Evolutionary conservation across 2,329 filamentous ascomycete species (phyloP).

Genomic region (Cercospora citrullina): DNA sequence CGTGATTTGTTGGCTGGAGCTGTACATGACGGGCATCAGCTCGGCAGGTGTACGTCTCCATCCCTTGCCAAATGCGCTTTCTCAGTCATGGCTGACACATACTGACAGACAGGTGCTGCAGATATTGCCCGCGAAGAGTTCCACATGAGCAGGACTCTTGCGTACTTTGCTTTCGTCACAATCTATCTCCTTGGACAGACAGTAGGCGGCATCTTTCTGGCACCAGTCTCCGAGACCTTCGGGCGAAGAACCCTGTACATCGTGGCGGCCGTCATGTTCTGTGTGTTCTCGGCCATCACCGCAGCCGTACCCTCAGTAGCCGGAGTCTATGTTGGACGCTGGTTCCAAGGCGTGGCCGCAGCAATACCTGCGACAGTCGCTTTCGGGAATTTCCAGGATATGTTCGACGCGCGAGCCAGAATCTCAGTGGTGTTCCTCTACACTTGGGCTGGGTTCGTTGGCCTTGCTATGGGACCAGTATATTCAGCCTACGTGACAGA

Average conservation of each 20-base stretch:
- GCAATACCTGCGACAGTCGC: conserved; percentile 51
- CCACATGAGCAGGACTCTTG: conserved; percentile 20
- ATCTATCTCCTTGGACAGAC: conserved; percentile 40
- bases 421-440: conserved; percentile 46
- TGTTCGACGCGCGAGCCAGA: conserved; percentile 45
- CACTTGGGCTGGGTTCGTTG: conserved; percentile 46
- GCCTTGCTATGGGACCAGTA: conserved; percentile 48
- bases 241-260: conserved; percentile 42
- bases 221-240: conserved; percentile 43
- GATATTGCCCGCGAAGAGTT: conserved; percentile 21
- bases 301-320: conserved; percentile 37
- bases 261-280: conserved; percentile 31
- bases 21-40: conserved; percentile 28
- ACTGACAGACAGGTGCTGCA: conserved; percentile 21
- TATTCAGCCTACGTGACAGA: conserved; percentile 46
- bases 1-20: conserved; percentile 24
- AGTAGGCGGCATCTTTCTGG: conserved; percentile 41
- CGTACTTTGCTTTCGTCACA: conserved; percentile 25
- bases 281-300: conserved; percentile 40
- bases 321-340: conserved; percentile 45
- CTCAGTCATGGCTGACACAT: neutral
- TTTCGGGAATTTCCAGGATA: conserved; percentile 52
- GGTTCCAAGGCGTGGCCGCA: conserved; percentile 48
- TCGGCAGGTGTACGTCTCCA: conserved; percentile 20
- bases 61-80: no score